A percentile compares a stretch with the other conserved stretches of the same genome.
These are phyloP conservation scores for Colletotrichum sojae DNA, from an alignment of 2,329 filamentous ascomycete species.

Conservation along the genomic window DNA sequence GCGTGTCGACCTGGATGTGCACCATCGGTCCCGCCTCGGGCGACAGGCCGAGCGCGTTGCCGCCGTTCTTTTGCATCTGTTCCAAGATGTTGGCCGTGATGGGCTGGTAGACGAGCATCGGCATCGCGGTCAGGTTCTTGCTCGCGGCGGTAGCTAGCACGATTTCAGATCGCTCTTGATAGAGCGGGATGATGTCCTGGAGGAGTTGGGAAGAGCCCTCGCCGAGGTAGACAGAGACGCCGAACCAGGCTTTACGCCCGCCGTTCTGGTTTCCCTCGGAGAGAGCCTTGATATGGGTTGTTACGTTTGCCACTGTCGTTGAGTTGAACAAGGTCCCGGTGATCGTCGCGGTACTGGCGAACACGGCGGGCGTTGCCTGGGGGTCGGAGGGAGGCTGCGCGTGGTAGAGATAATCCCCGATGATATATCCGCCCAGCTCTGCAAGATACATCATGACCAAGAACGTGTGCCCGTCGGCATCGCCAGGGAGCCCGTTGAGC, in stretches of 20 bases:
- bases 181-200: constrained; percentile 46
- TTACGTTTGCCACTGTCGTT: constrained; percentile 45
- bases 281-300: constrained; percentile 44
- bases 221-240: constrained; percentile 8
- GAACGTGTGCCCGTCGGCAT: constrained; percentile 44
- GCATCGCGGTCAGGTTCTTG: constrained; percentile 29
- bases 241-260: constrained; percentile 40
- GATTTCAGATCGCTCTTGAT: constrained; percentile 39
- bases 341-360: constrained; percentile 44
- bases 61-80: constrained; percentile 52
- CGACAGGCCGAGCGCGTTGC: constrained; percentile 58
- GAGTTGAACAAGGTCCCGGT: constrained; percentile 42
- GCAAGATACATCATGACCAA: constrained; percentile 39
- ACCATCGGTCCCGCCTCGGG: constrained; percentile 51
- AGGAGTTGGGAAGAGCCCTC: constrained; percentile 42
- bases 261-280: constrained; percentile 43
- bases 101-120: constrained; percentile 54
- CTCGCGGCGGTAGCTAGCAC: constrained; percentile 38
- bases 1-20: constrained; percentile 48
- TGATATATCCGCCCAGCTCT: constrained; percentile 23
- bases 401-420: constrained; percentile 41
- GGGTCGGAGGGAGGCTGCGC: constrained; percentile 28
- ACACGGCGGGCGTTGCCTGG: constrained; percentile 42
- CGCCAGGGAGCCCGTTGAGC: constrained; percentile 39
- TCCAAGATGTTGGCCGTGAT: constrained; percentile 52